Evolutionary conservation across 805 yeast species (phyloP).

Genomic region (Candida montana): DNA sequence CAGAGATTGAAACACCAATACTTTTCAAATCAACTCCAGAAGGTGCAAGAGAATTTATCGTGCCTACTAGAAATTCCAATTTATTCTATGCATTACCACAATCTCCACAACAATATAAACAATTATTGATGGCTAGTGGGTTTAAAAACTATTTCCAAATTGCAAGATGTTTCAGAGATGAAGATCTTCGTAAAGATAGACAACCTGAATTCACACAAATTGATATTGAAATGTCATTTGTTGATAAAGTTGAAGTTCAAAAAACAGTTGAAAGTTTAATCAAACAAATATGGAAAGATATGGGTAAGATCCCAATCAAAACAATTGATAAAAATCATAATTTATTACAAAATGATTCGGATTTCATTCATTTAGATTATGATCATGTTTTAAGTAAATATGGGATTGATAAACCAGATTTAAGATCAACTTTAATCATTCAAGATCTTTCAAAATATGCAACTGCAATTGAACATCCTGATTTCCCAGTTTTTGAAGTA

Average conservation of each 20-base stretch:
- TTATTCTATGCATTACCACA: conserved; percentile 89
- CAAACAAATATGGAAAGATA: conserved; percentile 46
- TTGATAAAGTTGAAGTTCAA: conserved; percentile 63
- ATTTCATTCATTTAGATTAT: conserved; percentile 51
- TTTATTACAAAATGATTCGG: conserved; percentile 9
- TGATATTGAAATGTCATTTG: conserved; percentile 92
- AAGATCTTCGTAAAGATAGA: conserved; percentile 88
- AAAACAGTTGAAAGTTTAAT: conserved; percentile 56
- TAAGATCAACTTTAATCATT: conserved; percentile 51
- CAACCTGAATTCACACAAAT: conserved; percentile 98
- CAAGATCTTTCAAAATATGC: conserved; percentile 20
- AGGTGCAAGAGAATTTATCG: conserved; percentile 94
- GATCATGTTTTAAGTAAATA: conserved; percentile 61
- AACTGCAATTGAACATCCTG: conserved; percentile 29
- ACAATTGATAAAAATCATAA: conserved; percentile 17
- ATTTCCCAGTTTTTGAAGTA: conserved; percentile 71
- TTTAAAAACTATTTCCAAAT: conserved; percentile 80
- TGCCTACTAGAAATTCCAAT: conserved; percentile 68
- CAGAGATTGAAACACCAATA: conserved; percentile 89
- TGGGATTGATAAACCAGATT: conserved; percentile 95
- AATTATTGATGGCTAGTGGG: conserved; percentile 91
- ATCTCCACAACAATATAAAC: conserved; percentile 97
- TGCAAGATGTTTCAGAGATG: conserved; percentile 94
- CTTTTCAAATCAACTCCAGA: conserved; percentile 95
- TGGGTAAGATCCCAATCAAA: conserved; percentile 30